Percentiles rank a stretch among this genome's conserved stretches.
Conservation (phyloP, 2,329 filamentous ascomycete genomes). For the Ophiostoma sp. region DNA sequence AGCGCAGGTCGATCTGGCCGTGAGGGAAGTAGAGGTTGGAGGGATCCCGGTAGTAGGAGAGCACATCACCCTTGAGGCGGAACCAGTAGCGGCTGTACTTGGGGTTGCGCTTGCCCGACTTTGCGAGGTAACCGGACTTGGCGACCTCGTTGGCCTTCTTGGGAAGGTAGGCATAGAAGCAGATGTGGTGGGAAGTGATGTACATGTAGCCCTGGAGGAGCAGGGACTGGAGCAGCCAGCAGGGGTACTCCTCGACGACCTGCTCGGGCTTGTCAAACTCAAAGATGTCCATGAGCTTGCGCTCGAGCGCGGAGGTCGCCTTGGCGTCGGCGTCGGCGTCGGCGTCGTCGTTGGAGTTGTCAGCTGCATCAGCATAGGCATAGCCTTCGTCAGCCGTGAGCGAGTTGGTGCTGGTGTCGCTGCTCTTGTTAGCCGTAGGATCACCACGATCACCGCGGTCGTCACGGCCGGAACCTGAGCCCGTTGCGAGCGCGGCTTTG, state of each 20-base stretch:
- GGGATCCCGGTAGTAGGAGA: constrained; percentile 81
- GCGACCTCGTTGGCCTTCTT: constrained; percentile 76
- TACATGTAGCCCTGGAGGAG: constrained; percentile 94
- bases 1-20: constrained; percentile 86
- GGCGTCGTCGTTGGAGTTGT: constrained; percentile 31
- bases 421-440: constrained; percentile 33
- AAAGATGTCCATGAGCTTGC: constrained; percentile 76
- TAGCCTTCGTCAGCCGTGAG: constrained; percentile 43
- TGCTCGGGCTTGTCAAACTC: constrained; percentile 75
- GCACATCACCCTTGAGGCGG: constrained; percentile 79
- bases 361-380: constrained; percentile 33
- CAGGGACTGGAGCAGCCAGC: constrained; percentile 87
- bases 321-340: constrained; percentile 39
- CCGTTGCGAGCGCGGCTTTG: constrained; percentile 49
- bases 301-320: constrained; percentile 57
- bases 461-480: background rate
- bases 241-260: constrained; percentile 87
- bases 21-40: constrained; percentile 86
- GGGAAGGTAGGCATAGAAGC: constrained; percentile 95
- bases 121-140: constrained; percentile 84
- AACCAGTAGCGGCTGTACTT: constrained; percentile 93
- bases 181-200: constrained; percentile 86
- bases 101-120: constrained; percentile 81
- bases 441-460: background rate
- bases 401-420: constrained; percentile 34